Evolutionary conservation across 2,329 filamentous ascomycete genomes (phyloP).

Genomic region (Claviceps humidiphila): DNA sequence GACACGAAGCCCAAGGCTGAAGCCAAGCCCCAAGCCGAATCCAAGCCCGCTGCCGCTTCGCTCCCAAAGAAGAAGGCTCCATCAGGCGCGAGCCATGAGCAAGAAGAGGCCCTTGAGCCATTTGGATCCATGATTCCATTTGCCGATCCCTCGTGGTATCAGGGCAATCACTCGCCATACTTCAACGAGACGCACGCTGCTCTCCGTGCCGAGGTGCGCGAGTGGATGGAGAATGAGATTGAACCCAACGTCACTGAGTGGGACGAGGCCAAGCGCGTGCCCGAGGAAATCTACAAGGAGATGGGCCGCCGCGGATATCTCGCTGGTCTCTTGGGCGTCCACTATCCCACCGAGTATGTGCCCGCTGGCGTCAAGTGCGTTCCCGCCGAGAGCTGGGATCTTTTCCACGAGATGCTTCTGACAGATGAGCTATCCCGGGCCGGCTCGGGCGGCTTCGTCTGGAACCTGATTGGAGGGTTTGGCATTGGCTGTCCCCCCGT

Average conservation of each 20-base stretch:
- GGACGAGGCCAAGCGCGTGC: slow-evolving; percentile 90
- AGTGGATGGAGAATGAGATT: slow-evolving; percentile 82
- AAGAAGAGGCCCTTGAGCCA: slow-evolving; percentile 64
- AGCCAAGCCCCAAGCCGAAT: slow-evolving; percentile 26
- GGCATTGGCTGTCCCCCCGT: slow-evolving; percentile 88
- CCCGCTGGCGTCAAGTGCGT: slow-evolving; percentile 60
- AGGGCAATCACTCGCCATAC: slow-evolving; percentile 89
- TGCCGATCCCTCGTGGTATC: slow-evolving; percentile 88
- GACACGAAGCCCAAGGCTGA: slow-evolving; percentile 71
- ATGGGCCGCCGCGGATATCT: slow-evolving; percentile 91
- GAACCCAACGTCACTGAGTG: slow-evolving; percentile 90
- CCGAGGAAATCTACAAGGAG: slow-evolving; percentile 81
- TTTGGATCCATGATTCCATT: slow-evolving; percentile 85
- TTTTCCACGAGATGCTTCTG: slow-evolving; percentile 93
- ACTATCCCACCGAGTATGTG: slow-evolving; percentile 67
- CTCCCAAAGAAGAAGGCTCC: slow-evolving; percentile 19
- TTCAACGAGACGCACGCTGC: slow-evolving; percentile 90
- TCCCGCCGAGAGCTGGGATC: slow-evolving; percentile 80
- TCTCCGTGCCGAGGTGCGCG: slow-evolving; percentile 76
- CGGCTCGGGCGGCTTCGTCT: slow-evolving; percentile 85
- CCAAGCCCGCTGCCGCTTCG: slow-evolving; percentile 11
- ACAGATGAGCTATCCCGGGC: slow-evolving; percentile 87
- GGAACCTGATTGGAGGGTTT: slow-evolving; percentile 94
- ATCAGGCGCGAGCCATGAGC: slow-evolving; percentile 22
- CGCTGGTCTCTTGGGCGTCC: slow-evolving; percentile 74